Evolutionary conservation across 129 eudicot species (phyloP).

Genomic region (Artemisia tridentata): DNA sequence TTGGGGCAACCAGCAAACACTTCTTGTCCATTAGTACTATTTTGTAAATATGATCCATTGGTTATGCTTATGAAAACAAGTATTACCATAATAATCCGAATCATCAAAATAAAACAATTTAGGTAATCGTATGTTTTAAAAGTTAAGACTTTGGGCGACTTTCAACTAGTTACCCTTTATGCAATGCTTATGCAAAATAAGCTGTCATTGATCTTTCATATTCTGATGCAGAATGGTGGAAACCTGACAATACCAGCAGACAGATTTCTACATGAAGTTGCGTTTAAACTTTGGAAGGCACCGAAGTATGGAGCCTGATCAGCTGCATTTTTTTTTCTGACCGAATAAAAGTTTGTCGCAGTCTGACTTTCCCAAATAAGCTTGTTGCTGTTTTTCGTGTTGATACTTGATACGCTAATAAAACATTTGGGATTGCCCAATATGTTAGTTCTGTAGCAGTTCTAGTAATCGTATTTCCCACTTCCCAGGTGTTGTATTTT

Average conservation of each 20-base stretch:
- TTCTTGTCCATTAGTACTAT: too few species aligned
- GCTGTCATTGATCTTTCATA: background rate
- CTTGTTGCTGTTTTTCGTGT: constrained; percentile 16
- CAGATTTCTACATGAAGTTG: constrained; percentile 81
- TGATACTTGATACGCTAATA: background rate
- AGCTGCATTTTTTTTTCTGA: constrained; percentile 2
- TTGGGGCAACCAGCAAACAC: too few species aligned
- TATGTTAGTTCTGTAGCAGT: too few species aligned
- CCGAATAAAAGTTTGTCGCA: background rate
- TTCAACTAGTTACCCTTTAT: background rate
- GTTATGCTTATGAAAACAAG: background rate
- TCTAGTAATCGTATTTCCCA: too few species aligned
- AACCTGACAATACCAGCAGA: constrained; percentile 80
- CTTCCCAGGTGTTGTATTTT: too few species aligned
- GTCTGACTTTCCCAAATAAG: constrained; percentile 15
- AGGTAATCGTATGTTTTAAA: too few species aligned
- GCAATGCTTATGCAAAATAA: background rate
- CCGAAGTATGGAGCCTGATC: constrained; percentile 90
- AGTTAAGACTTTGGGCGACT: too few species aligned
- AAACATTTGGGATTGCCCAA: too few species aligned
- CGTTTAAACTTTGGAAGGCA: constrained; percentile 98
- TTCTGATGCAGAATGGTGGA: constrained; percentile 63
- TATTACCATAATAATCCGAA: background rate
- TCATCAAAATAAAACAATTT: too few species aligned
- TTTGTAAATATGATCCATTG: too few species aligned